Evolutionary conservation across 2,329 filamentous ascomycete species (phyloP).

Genomic region (Xylariaceae sp.): DNA sequence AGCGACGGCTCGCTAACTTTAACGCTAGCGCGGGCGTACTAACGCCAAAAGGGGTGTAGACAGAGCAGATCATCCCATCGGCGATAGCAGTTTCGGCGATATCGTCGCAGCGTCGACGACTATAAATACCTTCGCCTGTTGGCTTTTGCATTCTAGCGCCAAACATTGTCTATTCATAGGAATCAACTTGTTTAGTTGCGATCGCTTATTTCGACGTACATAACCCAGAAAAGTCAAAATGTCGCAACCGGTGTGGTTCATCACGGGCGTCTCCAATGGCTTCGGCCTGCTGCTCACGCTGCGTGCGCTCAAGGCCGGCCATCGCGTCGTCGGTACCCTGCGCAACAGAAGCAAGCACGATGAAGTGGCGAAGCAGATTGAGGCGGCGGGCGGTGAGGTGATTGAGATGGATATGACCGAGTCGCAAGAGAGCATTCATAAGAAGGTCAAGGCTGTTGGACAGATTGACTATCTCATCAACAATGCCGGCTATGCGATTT

Average conservation of each 20-base stretch:
- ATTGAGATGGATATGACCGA: conserved; percentile 32
- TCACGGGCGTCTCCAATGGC: conserved; percentile 34
- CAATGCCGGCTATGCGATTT: conserved; percentile 28
- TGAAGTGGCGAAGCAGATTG: conserved; percentile 26
- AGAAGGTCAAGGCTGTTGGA: conserved; percentile 26
- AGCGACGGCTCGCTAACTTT: too few species aligned
- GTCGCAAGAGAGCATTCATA: conserved; percentile 25
- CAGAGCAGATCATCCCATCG: too few species aligned
- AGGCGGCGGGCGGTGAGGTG: conserved; percentile 27
- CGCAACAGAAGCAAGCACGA: conserved; percentile 27
- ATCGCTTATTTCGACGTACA: too few species aligned
- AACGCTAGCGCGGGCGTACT: too few species aligned
- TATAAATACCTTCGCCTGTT: too few species aligned
- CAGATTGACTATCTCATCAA: conserved; percentile 31
- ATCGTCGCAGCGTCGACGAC: too few species aligned
- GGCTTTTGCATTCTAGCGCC: too few species aligned
- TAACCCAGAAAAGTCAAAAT: conserved; percentile 7
- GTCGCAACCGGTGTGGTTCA: conserved; percentile 29
- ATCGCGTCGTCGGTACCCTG: conserved; percentile 32
- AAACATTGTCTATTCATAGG: too few species aligned
- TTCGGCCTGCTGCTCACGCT: conserved; percentile 31
- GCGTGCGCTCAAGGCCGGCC: conserved; percentile 28
- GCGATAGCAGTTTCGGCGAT: too few species aligned
- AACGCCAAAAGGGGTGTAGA: too few species aligned
- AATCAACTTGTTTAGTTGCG: too few species aligned